Conservation (phyloP, 2,329 filamentous ascomycete genomes). For the Diaporthe destruens region DNA sequence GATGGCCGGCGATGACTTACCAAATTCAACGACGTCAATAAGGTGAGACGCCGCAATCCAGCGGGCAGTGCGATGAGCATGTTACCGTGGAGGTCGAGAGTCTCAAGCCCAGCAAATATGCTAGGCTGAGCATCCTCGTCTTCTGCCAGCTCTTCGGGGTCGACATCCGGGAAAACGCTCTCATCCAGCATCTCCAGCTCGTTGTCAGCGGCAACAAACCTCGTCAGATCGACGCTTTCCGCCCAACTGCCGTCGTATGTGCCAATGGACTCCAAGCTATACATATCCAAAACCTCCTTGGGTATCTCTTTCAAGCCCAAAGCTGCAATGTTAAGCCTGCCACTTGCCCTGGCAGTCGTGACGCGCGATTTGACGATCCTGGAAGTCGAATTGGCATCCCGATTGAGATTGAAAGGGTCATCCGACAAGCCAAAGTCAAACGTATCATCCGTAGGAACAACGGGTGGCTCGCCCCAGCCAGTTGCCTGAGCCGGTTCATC, state of each 20-base stretch:
- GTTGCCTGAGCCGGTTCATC: conserved; percentile 42
- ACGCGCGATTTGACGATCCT: conserved; percentile 81
- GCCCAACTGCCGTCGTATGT: conserved; percentile 81
- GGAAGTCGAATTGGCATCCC: conserved; percentile 68
- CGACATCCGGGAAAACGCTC: conserved; percentile 80
- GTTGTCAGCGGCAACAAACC: conserved; percentile 90
- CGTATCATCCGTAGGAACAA: conserved; percentile 60
- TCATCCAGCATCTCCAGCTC: conserved; percentile 82
- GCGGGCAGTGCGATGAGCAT: conserved; percentile 77
- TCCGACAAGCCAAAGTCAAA: conserved; percentile 71
- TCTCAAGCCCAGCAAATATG: conserved; percentile 86
- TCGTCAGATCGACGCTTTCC: conserved; percentile 88
- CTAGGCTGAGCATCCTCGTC: conserved; percentile 77
- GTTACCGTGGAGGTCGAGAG: conserved; percentile 89
- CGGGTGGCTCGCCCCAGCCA: conserved; percentile 49
- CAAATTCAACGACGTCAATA: conserved; percentile 85
- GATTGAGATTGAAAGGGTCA: conserved; percentile 79
- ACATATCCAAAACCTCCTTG: conserved; percentile 88
- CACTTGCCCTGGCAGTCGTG: conserved; percentile 78
- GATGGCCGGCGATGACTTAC: conserved; percentile 59
- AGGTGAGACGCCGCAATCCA: conserved; percentile 78
- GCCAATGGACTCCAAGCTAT: conserved; percentile 79
- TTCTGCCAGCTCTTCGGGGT: conserved; percentile 67
- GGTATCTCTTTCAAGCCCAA: conserved; percentile 86
- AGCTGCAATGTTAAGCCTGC: conserved; percentile 88